Evolutionary conservation across 805 yeast genomes (phyloP).

Genomic region (Alloascoidea africana): DNA sequence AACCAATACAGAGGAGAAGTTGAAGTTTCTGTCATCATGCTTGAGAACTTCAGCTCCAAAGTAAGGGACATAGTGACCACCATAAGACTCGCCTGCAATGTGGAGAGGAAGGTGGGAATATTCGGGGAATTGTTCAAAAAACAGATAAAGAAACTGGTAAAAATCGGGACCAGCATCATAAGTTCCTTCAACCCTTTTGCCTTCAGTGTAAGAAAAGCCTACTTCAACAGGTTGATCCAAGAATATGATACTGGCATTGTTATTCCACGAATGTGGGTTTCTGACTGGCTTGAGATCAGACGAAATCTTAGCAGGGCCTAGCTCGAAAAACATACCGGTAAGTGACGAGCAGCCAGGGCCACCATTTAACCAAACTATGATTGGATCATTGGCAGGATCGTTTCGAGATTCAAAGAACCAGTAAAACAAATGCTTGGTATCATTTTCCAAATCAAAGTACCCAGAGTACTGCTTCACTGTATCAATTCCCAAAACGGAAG

Average conservation of each 20-base stretch:
- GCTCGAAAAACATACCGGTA: constrained; percentile 81
- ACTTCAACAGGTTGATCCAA: constrained; percentile 91
- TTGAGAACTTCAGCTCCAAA: constrained; percentile 41
- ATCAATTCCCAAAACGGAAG: constrained; percentile 37
- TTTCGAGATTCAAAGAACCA: constrained; percentile 90
- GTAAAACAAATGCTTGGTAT: constrained; percentile 83
- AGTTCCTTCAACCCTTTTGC: constrained; percentile 47
- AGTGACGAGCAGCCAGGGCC: constrained; percentile 94
- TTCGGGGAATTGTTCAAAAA: constrained; percentile 74
- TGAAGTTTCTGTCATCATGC: constrained; percentile 32
- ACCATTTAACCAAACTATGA: constrained; percentile 86
- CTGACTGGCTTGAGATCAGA: constrained; percentile 47
- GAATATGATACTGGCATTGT: constrained; percentile 78
- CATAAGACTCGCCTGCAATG: constrained; percentile 88
- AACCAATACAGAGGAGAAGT: constrained; percentile 66
- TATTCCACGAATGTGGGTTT: constrained; percentile 86
- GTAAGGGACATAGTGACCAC: constrained; percentile 88
- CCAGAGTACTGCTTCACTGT: constrained; percentile 60
- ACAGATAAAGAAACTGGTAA: constrained; percentile 66
- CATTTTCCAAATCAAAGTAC: constrained; percentile 57
- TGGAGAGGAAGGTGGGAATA: constrained; percentile 47
- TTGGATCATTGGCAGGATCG: constrained; percentile 76
- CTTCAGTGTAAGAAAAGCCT: constrained; percentile 71
- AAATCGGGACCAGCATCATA: constrained; percentile 82
- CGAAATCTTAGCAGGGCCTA: constrained; percentile 75